Evolutionary conservation across 805 yeast species (phyloP).

Genomic region (Ascoidea rubescens): DNA sequence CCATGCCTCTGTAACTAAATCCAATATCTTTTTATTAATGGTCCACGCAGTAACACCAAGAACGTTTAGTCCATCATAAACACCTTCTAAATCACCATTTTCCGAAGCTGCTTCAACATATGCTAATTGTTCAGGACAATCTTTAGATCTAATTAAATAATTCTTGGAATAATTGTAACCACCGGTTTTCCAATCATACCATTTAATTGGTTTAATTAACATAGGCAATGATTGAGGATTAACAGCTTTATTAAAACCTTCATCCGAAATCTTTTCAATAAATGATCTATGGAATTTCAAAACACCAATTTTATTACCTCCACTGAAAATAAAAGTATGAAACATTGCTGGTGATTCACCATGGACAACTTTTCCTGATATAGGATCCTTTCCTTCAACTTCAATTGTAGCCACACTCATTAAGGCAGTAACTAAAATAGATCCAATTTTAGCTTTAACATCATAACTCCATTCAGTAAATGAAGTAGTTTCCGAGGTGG

Average conservation of each 20-base stretch:
- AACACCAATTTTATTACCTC: conserved; percentile 73
- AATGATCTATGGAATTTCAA: conserved; percentile 62
- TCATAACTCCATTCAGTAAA: conserved; percentile 38
- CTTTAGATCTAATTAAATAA: conserved; percentile 60
- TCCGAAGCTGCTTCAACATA: conserved; percentile 78
- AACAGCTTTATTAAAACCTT: conserved; percentile 45
- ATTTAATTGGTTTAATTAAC: conserved; percentile 81
- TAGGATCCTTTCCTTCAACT: conserved; percentile 72
- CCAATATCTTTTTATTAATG: conserved; percentile 57
- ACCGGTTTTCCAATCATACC: conserved; percentile 75
- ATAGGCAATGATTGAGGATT: conserved; percentile 87
- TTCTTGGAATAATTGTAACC: conserved; percentile 64
- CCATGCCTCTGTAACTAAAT: conserved; percentile 69
- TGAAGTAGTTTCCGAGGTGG: conserved; percentile 22
- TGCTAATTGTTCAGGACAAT: conserved; percentile 81
- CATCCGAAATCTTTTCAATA: conserved; percentile 52
- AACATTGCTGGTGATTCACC: conserved; percentile 84
- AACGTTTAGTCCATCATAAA: conserved; percentile 73
- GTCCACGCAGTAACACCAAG: conserved; percentile 90
- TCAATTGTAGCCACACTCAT: conserved; percentile 73
- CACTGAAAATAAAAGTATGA: conserved; percentile 72
- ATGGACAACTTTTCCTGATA: conserved; percentile 47
- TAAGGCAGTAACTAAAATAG: conserved; percentile 58
- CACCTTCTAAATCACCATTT: conserved; percentile 44
- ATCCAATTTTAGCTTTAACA: conserved; percentile 62